These are phyloP conservation scores for Quercus dentata DNA, from an alignment of 306 rosid genomes.

Conservation along the genomic window DNA sequence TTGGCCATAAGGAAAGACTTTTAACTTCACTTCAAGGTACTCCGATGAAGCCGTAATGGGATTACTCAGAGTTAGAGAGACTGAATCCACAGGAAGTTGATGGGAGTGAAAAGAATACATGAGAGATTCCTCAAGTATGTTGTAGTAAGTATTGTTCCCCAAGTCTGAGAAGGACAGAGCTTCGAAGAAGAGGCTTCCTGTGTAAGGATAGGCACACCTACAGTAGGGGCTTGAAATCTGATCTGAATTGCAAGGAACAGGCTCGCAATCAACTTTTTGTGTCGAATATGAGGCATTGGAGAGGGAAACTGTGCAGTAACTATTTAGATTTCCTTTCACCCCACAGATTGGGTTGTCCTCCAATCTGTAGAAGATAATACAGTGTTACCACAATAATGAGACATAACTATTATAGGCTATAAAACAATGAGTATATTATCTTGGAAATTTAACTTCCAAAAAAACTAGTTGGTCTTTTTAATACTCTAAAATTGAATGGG, in stretches of 20 bases:
- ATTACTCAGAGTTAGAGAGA: not conserved
- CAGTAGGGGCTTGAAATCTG: slow-evolving; percentile 31
- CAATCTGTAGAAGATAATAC: no score
- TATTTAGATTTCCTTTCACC: no score
- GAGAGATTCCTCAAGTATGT: slow-evolving; percentile 3
- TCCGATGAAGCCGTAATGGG: not conserved
- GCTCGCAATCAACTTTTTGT: no score
- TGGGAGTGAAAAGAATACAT: not conserved
- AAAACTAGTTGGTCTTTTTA: no score
- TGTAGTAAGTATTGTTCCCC: not conserved
- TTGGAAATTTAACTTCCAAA: no score
- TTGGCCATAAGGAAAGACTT: slow-evolving; percentile 22
- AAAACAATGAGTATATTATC: no score
- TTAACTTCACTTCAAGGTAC: slow-evolving; percentile 17
- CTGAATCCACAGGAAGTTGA: slow-evolving; percentile 17
- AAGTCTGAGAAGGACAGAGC: slow-evolving; percentile 15
- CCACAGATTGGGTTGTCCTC: no score
- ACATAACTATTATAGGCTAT: no score
- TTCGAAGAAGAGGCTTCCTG: slow-evolving; percentile 32
- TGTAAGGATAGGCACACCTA: not conserved
- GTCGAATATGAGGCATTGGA: no score
- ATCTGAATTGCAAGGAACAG: not conserved
- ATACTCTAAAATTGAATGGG: no score
- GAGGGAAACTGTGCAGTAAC: no score
- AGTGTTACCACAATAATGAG: no score